Evolutionary conservation across 176 grass and related monocot genomes (phyloP), one percentile per base, ranked within the genome.

Genomic region (Leersia perrieri): DNA sequence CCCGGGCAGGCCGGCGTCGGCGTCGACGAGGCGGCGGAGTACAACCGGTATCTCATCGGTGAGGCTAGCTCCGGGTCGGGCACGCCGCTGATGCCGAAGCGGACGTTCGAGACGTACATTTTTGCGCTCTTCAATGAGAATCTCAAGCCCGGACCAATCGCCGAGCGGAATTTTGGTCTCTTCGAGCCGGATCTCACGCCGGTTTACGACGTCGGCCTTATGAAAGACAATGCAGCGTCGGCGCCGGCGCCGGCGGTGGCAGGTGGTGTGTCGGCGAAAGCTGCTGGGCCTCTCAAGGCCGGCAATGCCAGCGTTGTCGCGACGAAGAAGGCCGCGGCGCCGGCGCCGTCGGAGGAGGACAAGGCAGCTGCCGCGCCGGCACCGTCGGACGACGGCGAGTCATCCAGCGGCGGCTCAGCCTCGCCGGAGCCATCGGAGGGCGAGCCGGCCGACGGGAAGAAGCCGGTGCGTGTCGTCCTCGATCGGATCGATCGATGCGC

Each of bases 121-220:
- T 97, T 97, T 60, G 44, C 92, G 15, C 87, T 97, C 1, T 97
- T 97, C 82, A 92, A 97, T 45, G 94, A 97, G 80, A 51, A 97
- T 66, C 86, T 87, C 68, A 97, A 97, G 85, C 87, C 89, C 0
- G 94, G 94, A 0, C 95, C 95, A n/a, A 89, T 92, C n/a, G 90
- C 92, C 23, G 95, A 98, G 88, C 68, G 90, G 14, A 92, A 98
- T 41, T 98, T 94, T 47, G 95, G 95, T 0, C 44, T 98, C 5
- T 94, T 98, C 74, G 47, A 87, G 58, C 68, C 88, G 0, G 90
- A 98, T 72, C 85, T 98, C 33, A 85, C 83, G n/a, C 88, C 90
- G 12, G 70, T 87, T 47, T 98, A 94, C 86, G 90, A 98, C 85
- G 92, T 86, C 78, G 90, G 92, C 5, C 38, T 94, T 70, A 82